Evolutionary conservation across 2,329 filamentous ascomycete species (phyloP).

Genomic region (Hypoxylon sp.): DNA sequence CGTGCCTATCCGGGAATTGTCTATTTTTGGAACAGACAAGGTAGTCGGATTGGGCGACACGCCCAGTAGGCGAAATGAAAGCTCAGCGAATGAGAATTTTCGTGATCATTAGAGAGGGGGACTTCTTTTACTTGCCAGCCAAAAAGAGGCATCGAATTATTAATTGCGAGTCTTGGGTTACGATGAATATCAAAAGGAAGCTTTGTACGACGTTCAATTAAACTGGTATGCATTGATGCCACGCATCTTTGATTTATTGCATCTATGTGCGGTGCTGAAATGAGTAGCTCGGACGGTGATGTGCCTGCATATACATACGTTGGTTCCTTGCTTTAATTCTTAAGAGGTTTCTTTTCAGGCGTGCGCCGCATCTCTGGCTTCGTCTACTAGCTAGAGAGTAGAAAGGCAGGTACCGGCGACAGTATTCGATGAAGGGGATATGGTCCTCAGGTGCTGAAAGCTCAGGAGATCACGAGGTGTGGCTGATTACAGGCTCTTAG

Average conservation of each 20-base stretch:
- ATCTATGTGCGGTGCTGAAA: background rate
- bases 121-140: conserved; percentile 25
- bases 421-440: background rate
- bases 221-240: background rate
- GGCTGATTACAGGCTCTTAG: background rate
- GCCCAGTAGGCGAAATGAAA: conserved; percentile 19
- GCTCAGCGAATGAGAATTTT: conserved; percentile 23
- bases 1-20: conserved; percentile 8
- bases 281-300: conserved; percentile 7
- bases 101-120: background rate
- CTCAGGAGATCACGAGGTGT: background rate
- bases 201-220: conserved; percentile 5
- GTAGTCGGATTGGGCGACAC: conserved; percentile 27
- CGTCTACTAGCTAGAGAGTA: background rate
- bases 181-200: conserved; percentile 30
- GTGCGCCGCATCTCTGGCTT: background rate
- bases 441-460: background rate
- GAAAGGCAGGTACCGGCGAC: background rate
- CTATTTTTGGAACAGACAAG: conserved; percentile 34
- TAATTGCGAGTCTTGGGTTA: conserved; percentile 34
- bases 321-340: background rate
- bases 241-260: background rate
- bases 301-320: background rate
- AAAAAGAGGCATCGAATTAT: conserved; percentile 24
- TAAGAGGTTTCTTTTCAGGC: background rate